Evolutionary conservation across 1,284 basidiomycete genomes (phyloP), one percentile per base, ranked within the genome.

Genomic region (Sporisorium scitamineum): DNA sequence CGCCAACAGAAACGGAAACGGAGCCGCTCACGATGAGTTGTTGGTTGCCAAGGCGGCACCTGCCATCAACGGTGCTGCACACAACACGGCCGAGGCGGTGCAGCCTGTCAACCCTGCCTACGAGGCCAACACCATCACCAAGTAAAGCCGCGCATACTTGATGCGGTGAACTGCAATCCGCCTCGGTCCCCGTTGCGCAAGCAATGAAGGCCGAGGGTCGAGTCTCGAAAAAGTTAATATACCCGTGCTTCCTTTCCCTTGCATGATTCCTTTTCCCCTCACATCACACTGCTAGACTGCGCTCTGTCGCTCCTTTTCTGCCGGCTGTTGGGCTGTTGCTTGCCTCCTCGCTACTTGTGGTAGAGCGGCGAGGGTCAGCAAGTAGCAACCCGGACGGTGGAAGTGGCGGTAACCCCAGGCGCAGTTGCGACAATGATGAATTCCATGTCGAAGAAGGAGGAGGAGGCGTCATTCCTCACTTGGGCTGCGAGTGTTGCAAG

Each of bases 71-170:
- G 67, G 67, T n/a, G 72, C 72, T 54, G 61, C 62, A n/a, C 62
- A 69, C 59, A 70, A 22, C 50, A 11, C 24, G 14, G 34, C 44
- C 16, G 59, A 61, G 62, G 59, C 55, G 9, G 59, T 34, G 3
- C 75, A 77, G 58, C 70, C 75, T 32, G 61, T 77, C 37, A 77
- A 77, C 70, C 64, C 70, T 5, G 67, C 75, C 5, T 73, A 32
- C 64, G 51, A 70, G 61, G 53, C 57, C 29, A 61, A 61, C 39
- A 50, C 48, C 59, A 77, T 73, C 51, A 64, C 56, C 34, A 71
- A 69, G 62, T 47, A 10, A 42, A 29, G 26, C 26, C 6, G n/a
- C 39, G 37, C n/a, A n/a, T 39, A 11, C 24, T n/a, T 7, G 48
- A 45, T 44, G 22, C 10, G 34, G 32, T 27, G 45, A 39, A 50